Evolutionary conservation across 2,329 filamentous ascomycete species (phyloP).

Genomic region (Sporothrix pallida): DNA sequence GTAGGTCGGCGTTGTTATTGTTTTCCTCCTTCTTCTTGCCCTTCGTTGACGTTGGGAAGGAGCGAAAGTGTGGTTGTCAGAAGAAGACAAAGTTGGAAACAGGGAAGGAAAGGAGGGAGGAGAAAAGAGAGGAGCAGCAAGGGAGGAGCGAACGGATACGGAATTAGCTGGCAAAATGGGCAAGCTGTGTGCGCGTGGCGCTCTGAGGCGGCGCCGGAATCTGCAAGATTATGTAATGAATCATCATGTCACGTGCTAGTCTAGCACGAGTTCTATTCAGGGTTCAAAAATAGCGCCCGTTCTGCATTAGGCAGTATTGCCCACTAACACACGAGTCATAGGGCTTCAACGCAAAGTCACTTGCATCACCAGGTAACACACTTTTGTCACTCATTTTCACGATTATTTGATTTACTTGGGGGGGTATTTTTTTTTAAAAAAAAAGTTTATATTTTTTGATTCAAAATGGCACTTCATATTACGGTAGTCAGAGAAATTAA

Average conservation of each 20-base stretch:
- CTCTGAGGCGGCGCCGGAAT: neutral
- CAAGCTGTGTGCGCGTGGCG: conserved; percentile 26
- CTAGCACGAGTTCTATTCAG: neutral
- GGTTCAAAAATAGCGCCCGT: neutral
- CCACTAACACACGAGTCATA: conserved; percentile 2
- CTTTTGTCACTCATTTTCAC: neutral
- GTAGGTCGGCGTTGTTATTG: neutral
- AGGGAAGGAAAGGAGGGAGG: conserved; percentile 20
- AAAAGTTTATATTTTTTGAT: neutral
- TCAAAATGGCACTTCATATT: neutral
- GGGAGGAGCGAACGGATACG: neutral
- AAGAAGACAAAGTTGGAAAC: conserved; percentile 1
- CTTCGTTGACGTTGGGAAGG: conserved; percentile 27
- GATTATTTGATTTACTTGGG: neutral
- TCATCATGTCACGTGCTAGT: neutral
- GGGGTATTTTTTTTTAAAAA: neutral
- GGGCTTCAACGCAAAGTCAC: neutral
- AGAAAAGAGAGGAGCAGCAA: conserved; percentile 9
- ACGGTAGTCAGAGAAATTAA: neutral
- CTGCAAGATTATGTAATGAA: conserved; percentile 8
- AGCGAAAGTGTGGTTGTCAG: conserved; percentile 7
- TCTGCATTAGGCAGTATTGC: conserved; percentile 8
- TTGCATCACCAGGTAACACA: neutral
- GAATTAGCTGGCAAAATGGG: conserved; percentile 22
- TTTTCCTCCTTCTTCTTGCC: neutral